These are phyloP conservation scores for Trichoderma semiorbis DNA, from an alignment of 2,329 filamentous ascomycete genomes.

Conservation along the genomic window DNA sequence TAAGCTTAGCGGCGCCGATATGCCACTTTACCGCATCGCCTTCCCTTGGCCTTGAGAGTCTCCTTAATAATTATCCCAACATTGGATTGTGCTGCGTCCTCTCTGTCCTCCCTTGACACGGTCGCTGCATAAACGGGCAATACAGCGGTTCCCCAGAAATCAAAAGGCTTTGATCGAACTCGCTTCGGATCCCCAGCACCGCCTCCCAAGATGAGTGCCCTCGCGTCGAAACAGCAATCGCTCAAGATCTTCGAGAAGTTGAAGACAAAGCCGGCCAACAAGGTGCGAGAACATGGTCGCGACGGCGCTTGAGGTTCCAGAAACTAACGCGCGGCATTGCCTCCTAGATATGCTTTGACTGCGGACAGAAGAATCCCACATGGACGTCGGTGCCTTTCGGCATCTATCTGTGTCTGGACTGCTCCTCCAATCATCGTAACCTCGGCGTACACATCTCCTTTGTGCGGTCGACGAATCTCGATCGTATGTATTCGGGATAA, in stretches of 20 bases:
- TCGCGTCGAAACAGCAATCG: conserved; percentile 90
- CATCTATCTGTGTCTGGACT: conserved; percentile 97
- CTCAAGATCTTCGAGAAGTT: conserved; percentile 97
- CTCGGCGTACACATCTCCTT: conserved; percentile 99
- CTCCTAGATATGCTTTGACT: conserved; percentile 91
- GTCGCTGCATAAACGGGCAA: conserved; percentile 3
- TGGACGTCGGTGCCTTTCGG: conserved; percentile 97
- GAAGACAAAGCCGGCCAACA: conserved; percentile 91
- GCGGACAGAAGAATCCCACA: conserved; percentile 93
- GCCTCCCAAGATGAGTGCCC: conserved; percentile 54
- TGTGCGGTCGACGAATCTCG: conserved; percentile 95
- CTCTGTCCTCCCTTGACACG: not conserved
- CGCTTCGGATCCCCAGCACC: not conserved
- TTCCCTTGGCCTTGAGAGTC: conserved; percentile 26
- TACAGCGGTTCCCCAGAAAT: not conserved
- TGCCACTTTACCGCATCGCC: conserved; percentile 41
- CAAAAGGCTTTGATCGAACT: not conserved
- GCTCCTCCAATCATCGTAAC: conserved; percentile 94
- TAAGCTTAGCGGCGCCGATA: conserved; percentile 37
- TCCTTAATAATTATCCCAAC: conserved; percentile 35
- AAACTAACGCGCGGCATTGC: not conserved
- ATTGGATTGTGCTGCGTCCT: not conserved
- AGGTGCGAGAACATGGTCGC: conserved; percentile 53
- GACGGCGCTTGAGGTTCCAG: not conserved
- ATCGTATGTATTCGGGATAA: conserved; percentile 63